These are phyloP conservation scores for Brasenia schreberi DNA, from an alignment of 164 flowering plant species.

Conservation along the genomic window DNA sequence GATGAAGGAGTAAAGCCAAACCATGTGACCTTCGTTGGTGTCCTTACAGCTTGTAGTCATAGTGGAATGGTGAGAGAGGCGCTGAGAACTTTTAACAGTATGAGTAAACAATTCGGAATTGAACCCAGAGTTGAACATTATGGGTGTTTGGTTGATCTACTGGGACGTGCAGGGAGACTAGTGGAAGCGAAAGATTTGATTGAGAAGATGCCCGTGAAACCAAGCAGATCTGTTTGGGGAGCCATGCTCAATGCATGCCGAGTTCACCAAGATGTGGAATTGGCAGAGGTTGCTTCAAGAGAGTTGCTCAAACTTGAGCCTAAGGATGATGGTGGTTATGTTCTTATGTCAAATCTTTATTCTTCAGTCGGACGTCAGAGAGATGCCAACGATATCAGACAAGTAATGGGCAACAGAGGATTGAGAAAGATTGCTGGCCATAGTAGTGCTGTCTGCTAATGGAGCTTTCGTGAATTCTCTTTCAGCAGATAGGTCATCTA, in stretches of 20 bases:
- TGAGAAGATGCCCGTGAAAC: constrained; percentile 33
- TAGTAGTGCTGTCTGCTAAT: constrained; percentile 28
- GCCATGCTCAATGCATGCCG: constrained; percentile 29
- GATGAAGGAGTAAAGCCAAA: constrained; percentile 21
- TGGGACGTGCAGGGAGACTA: constrained; percentile 35
- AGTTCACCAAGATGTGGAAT: constrained; percentile 20
- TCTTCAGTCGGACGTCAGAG: constrained; percentile 33
- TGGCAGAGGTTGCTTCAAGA: constrained; percentile 29
- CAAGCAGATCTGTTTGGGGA: constrained; percentile 44
- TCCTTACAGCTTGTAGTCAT: constrained; percentile 42
- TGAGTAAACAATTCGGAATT: constrained; percentile 24
- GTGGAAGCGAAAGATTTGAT: constrained; percentile 26
- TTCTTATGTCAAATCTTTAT: constrained; percentile 34
- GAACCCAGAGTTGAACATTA: constrained; percentile 37
- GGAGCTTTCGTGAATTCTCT: constrained; percentile 25
- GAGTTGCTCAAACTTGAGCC: constrained; percentile 42
- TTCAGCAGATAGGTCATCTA: constrained; percentile 31
- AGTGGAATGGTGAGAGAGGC: constrained; percentile 35
- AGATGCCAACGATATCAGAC: constrained; percentile 26
- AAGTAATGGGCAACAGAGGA: constrained; percentile 30
- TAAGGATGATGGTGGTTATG: constrained; percentile 36
- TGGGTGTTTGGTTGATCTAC: constrained; percentile 43
- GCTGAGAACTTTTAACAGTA: neutral
- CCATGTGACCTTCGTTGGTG: constrained; percentile 30
- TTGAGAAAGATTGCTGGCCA: constrained; percentile 44